Conservation (phyloP, 805 yeast genomes). For the Kluyveromyces siamensis region DNA sequence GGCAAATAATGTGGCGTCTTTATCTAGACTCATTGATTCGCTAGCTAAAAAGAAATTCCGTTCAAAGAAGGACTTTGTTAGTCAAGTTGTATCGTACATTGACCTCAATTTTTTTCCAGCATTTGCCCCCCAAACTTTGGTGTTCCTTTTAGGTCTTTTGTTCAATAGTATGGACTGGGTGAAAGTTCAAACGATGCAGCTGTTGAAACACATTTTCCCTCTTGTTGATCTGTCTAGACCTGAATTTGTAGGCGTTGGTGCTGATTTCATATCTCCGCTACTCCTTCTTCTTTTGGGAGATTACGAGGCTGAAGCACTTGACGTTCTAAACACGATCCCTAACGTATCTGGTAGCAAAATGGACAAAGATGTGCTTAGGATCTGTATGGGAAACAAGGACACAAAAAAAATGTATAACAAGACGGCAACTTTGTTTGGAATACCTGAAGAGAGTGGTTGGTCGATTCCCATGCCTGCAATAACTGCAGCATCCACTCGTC, state of each 20-base stretch:
- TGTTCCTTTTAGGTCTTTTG: slow-evolving; percentile 67
- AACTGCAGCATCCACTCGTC: slow-evolving; percentile 79
- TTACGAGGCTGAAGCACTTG: slow-evolving; percentile 79
- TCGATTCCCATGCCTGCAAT: slow-evolving; percentile 92
- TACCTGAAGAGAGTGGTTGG: slow-evolving; percentile 92
- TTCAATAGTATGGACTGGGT: slow-evolving; percentile 76
- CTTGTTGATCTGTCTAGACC: slow-evolving; percentile 65
- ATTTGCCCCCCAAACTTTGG: slow-evolving; percentile 64
- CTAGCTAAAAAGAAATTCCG: slow-evolving; percentile 72
- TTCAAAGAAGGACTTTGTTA: slow-evolving; percentile 80
- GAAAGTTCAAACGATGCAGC: slow-evolving; percentile 66
- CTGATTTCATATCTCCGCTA: slow-evolving; percentile 87
- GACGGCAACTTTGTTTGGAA: slow-evolving; percentile 85
- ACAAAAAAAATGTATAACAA: slow-evolving; percentile 74
- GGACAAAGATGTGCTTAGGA: slow-evolving; percentile 85
- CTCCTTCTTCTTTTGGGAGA: slow-evolving; percentile 73
- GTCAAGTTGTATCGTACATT: slow-evolving; percentile 70
- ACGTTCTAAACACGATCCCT: slow-evolving; percentile 78
- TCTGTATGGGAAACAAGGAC: slow-evolving; percentile 79
- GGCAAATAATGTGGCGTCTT: slow-evolving; percentile 41
- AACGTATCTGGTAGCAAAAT: slow-evolving; percentile 82
- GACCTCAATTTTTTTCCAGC: slow-evolving; percentile 60
- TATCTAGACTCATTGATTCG: slow-evolving; percentile 69
- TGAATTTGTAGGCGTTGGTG: slow-evolving; percentile 85
- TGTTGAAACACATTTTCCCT: slow-evolving; percentile 68